Evolutionary conservation across 441 rosid species (phyloP).

Genomic region (Mallotus repandus): DNA sequence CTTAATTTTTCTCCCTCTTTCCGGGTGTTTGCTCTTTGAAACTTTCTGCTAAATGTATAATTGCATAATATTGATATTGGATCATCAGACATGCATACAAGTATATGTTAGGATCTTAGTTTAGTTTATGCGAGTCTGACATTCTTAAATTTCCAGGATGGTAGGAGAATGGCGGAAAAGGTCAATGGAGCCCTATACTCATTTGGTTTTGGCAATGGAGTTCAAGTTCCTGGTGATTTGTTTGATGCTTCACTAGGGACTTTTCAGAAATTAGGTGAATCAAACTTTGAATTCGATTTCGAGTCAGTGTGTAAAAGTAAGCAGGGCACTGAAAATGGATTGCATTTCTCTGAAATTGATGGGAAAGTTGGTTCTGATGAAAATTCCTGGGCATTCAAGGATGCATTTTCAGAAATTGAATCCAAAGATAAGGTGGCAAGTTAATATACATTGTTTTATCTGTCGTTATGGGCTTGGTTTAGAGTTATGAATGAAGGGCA

Average conservation of each 20-base stretch:
- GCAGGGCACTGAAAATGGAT: conserved; percentile 25
- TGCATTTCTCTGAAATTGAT: conserved; percentile 25
- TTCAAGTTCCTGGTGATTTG: conserved; percentile 19
- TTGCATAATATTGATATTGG: neutral
- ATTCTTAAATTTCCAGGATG: conserved; percentile 37
- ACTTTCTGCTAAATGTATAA: neutral
- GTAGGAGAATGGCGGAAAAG: conserved; percentile 24
- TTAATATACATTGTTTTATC: conserved; percentile 11
- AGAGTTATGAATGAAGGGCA: conserved; percentile 13
- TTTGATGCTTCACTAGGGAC: conserved; percentile 20
- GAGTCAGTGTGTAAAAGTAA: conserved; percentile 29
- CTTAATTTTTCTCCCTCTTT: neutral
- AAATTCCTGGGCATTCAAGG: conserved; percentile 49
- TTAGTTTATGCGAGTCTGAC: conserved; percentile 21
- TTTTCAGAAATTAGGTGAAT: conserved; percentile 31
- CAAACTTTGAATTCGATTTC: conserved; percentile 40
- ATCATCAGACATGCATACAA: neutral
- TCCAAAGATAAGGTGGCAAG: conserved; percentile 41
- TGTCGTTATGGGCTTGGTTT: conserved; percentile 4
- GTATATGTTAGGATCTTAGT: conserved; percentile 12
- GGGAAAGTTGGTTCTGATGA: conserved; percentile 29
- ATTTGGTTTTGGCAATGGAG: conserved; percentile 28
- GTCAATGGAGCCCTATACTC: conserved; percentile 10
- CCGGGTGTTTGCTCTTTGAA: neutral
- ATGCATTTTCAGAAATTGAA: conserved; percentile 35